Evolutionary conservation across 1,139 yeast genomes (phyloP).

Genomic region (Pichia sp.): DNA sequence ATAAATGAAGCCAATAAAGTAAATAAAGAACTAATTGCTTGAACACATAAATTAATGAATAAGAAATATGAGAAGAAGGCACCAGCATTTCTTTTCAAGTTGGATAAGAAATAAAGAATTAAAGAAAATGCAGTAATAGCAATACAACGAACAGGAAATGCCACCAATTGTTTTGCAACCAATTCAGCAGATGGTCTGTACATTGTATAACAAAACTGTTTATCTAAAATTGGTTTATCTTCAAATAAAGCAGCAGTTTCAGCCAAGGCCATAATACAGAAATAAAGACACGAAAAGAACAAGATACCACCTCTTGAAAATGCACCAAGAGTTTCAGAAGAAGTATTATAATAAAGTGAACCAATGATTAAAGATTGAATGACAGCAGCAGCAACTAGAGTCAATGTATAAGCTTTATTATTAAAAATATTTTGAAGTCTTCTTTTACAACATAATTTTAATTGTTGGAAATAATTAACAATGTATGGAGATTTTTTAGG

Average conservation of each 20-base stretch:
- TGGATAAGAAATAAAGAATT: constrained; percentile 36
- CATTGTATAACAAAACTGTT: constrained; percentile 38
- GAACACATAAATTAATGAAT: constrained; percentile 38
- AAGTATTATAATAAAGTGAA: constrained; percentile 35
- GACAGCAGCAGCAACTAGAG: constrained; percentile 38
- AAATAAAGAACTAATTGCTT: constrained; percentile 39
- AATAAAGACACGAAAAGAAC: constrained; percentile 39
- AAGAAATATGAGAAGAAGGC: constrained; percentile 38
- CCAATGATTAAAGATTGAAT: constrained; percentile 40
- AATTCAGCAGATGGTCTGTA: constrained; percentile 46
- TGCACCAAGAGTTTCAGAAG: constrained; percentile 31
- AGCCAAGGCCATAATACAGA: constrained; percentile 37
- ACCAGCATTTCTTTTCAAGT: constrained; percentile 38
- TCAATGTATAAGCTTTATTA: constrained; percentile 43
- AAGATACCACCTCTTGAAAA: constrained; percentile 36
- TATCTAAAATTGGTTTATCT: constrained; percentile 39
- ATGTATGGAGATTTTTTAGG: constrained; percentile 38
- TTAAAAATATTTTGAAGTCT: constrained; percentile 43
- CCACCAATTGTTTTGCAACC: constrained; percentile 36
- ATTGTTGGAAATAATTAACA: constrained; percentile 39
- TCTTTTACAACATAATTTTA: constrained; percentile 40
- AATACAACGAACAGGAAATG: constrained; percentile 34
- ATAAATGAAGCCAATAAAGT: constrained; percentile 44
- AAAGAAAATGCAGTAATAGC: constrained; percentile 34
- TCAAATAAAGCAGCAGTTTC: constrained; percentile 38